Percentiles rank a stretch among this genome's conserved stretches.
These are phyloP conservation scores for Immersiporthe knoxdaviesiana DNA, from an alignment of 2,329 filamentous ascomycete species.

Conservation along the genomic window DNA sequence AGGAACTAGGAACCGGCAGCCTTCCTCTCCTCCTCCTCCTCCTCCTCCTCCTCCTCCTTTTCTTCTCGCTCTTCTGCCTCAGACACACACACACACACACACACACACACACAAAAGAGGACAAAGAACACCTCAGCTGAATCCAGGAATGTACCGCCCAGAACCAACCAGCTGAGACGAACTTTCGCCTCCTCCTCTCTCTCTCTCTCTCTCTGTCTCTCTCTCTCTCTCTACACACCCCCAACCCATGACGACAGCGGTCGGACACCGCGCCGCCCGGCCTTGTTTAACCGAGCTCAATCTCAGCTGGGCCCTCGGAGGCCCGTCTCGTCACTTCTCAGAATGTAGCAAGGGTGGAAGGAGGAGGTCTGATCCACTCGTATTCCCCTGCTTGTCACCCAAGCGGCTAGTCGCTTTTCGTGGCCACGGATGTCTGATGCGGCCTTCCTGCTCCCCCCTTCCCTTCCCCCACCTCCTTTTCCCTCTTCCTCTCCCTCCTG, in stretches of 20 bases:
- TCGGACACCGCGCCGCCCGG: not conserved
- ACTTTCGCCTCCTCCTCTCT: not conserved
- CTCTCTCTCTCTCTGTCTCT: not conserved
- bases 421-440: not conserved
- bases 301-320: constrained; percentile 5
- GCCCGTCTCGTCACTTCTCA: constrained; percentile 18
- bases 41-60: not conserved
- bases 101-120: not conserved
- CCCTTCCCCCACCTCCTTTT: no score
- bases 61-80: not conserved
- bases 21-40: not conserved
- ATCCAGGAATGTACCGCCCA: not conserved
- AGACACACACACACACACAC: not conserved
- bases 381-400: not conserved
- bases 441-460: not conserved
- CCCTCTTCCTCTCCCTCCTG: not conserved
- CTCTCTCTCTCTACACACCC: not conserved
- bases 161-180: not conserved
- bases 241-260: not conserved
- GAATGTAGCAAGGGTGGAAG: not conserved
- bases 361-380: not conserved
- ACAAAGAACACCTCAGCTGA: constrained; percentile 12
- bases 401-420: not conserved
- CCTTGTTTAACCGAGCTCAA: not conserved
- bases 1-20: not conserved